Base-by-base conservation (phyloP, 2,329 filamentous ascomycete genomes). In the Chaetothyriales sp. region DNA sequence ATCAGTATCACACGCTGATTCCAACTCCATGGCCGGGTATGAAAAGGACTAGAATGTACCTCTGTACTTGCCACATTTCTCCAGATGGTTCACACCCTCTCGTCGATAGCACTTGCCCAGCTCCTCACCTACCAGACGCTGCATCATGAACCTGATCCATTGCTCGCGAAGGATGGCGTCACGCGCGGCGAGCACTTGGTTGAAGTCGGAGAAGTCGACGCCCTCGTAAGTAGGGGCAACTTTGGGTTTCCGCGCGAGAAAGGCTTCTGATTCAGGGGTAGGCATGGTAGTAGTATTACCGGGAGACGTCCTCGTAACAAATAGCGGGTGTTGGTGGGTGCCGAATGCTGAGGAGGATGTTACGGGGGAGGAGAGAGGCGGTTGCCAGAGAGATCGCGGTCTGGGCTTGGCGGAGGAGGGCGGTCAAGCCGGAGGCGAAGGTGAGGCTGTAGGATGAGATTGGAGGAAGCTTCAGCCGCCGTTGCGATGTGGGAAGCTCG, bases 71-170 rank as follows among this genome's bases (percentile, higher is more conserved):
- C 78, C 80, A 64, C 80, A 83, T 68, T 82, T 83, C 73, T 83
- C 79, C 61, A 83, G 66, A 66, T 83, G 80, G 63, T 83, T 83
- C 50, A 82, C 78, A 7, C 80, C 80, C 68, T 83, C 79, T 20
- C 59, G 56, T 59, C 72, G 69, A 68, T 83, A 83, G 69, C 80
- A 83, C 70, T 81, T 82, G 60, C 77, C 77, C 74, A 83, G 71
- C 69, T 83, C 80, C 65, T 83, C 78, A 45, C 79, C 69, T 48
- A 83, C 79, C 54, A 83, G 67, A 56, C 80, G 69, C 51, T 78
- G 76, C 80, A 83, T 83, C 80, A 83, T 83, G 65, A 74, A 77
- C 69, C 75, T 77, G 51, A 83, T 78, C 80, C 80, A 83, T 63
- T 83, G 80, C 67, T 83, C 80, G 51, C 80, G 73, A 59, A 83